Conservation (phyloP, 73 alveolate genomes). For the Tetrahymena thermophila region DNA sequence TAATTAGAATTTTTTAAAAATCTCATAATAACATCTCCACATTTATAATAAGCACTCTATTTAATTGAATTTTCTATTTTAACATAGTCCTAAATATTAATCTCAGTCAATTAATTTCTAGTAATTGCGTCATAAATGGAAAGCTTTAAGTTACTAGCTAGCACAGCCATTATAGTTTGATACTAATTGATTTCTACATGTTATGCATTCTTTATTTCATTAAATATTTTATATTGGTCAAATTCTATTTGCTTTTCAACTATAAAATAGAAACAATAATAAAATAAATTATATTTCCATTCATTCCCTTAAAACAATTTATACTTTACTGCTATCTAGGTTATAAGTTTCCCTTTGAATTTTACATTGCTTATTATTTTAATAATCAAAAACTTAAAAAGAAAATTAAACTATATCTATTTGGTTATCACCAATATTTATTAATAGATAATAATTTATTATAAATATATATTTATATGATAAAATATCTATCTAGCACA, state of each 20-base stretch:
- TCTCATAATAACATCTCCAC: background rate
- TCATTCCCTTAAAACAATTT: background rate
- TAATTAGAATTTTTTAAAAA: background rate
- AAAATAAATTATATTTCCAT: background rate
- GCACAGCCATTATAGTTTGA: background rate
- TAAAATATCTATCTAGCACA: background rate
- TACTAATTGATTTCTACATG: background rate
- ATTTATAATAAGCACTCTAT: background rate
- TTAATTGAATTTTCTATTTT: background rate
- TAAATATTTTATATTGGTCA: background rate
- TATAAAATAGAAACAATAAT: background rate
- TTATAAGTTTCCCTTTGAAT: background rate
- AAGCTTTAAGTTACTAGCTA: background rate
- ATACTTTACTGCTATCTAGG: background rate
- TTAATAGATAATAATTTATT: background rate
- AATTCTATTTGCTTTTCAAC: background rate
- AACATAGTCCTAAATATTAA: background rate
- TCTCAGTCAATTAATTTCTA: background rate
- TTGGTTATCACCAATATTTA: background rate
- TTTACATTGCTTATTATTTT: background rate
- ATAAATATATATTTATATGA: too few species aligned
- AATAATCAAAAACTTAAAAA: background rate
- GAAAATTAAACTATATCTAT: background rate
- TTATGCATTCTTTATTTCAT: background rate
- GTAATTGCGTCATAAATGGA: background rate